Evolutionary conservation across 306 rosid species (phyloP).

Genomic region (Sesbania bispinosa): DNA sequence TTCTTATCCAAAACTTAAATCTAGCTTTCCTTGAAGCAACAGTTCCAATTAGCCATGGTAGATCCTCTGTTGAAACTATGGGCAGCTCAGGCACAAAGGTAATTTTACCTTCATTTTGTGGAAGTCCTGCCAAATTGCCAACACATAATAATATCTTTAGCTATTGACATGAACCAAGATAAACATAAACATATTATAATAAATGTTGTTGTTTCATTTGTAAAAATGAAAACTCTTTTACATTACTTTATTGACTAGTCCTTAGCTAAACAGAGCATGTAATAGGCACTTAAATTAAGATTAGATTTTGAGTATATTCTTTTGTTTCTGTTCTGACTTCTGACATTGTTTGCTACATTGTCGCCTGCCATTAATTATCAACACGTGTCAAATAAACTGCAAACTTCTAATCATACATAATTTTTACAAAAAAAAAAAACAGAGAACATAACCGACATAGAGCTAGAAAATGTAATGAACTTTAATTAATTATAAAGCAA

Average conservation of each 20-base stretch:
- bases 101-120: slow-evolving; percentile 38
- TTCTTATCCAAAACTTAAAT: slow-evolving; percentile 75
- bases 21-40: slow-evolving; percentile 55
- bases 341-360: not conserved
- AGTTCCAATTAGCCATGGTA: slow-evolving; percentile 89
- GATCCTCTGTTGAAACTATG: slow-evolving; percentile 46
- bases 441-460: not conserved
- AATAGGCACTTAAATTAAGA: too few relatives aligned
- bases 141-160: not conserved
- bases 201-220: too few relatives aligned
- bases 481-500: too few relatives aligned
- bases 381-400: not conserved
- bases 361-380: not conserved
- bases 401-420: not conserved
- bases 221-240: too few relatives aligned
- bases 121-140: slow-evolving; percentile 56
- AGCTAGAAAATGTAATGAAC: not conserved
- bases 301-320: too few relatives aligned
- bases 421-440: too few relatives aligned
- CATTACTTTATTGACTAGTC: too few relatives aligned
- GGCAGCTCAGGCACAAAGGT: slow-evolving; percentile 44
- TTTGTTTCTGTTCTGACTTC: too few relatives aligned
- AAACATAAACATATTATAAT: too few relatives aligned
- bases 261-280: too few relatives aligned
- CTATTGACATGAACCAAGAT: not conserved